Conservation (phyloP, 345 rosid genomes). For the Barbarea vulgaris region DNA sequence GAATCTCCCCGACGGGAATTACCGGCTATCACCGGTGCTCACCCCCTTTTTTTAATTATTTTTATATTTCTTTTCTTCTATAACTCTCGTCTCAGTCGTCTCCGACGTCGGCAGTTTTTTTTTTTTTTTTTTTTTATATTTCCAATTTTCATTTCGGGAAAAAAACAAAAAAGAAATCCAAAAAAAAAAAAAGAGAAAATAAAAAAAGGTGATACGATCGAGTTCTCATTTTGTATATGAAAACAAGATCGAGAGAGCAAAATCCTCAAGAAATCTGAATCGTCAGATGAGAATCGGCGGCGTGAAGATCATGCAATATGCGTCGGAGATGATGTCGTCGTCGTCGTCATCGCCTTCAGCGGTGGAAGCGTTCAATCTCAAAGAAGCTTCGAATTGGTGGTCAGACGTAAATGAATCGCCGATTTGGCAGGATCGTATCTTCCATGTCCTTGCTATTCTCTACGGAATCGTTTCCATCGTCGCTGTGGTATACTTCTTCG, state of each 20-base stretch:
- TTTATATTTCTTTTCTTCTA: neutral
- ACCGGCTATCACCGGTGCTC: slow-evolving; percentile 38
- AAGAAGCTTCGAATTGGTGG: slow-evolving; percentile 75
- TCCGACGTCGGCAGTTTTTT: slow-evolving; percentile 36
- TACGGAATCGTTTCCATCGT: slow-evolving; percentile 71
- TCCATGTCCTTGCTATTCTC: slow-evolving; percentile 65
- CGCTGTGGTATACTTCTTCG: slow-evolving; percentile 55
- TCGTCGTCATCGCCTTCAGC: slow-evolving; percentile 25
- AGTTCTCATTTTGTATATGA: neutral
- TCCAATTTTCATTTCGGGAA: slow-evolving; percentile 3
- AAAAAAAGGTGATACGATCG: slow-evolving; percentile 7
- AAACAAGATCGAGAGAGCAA: slow-evolving; percentile 6
- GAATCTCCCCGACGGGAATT: neutral
- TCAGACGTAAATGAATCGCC: slow-evolving; percentile 60
- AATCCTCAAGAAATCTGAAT: slow-evolving; percentile 21
- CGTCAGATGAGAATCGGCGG: slow-evolving; percentile 40
- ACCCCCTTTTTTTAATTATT: neutral
- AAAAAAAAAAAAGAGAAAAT: neutral
- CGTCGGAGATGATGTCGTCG: slow-evolving; percentile 35
- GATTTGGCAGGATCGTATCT: slow-evolving; percentile 87
- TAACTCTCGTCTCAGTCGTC: neutral
- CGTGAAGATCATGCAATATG: slow-evolving; percentile 29
- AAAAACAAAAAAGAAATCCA: neutral
- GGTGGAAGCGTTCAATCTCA: slow-evolving; percentile 47
- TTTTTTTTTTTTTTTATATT: neutral